A percentile compares a stretch with the other conserved stretches of the same genome.
Conservation (phyloP, 2,329 filamentous ascomycete species). For the Ceratocystiopsis minuta region DNA sequence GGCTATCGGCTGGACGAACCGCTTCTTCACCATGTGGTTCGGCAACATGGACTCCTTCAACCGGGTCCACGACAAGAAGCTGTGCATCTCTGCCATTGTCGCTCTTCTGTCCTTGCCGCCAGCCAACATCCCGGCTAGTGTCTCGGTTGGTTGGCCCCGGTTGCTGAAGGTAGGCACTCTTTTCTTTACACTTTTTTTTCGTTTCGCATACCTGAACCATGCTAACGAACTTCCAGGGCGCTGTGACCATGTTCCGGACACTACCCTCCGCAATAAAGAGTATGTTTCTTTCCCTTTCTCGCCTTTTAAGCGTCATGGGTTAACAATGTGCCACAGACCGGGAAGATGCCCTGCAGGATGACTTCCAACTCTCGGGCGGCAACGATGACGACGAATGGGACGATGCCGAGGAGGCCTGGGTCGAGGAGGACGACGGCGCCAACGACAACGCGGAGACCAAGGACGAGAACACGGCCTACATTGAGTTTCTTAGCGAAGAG, state of each 20-base stretch:
- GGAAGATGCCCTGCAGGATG: constrained; percentile 80
- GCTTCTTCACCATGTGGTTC: constrained; percentile 98
- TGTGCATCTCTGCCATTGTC: constrained; percentile 87
- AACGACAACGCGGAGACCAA: constrained; percentile 39
- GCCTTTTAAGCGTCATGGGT: background rate
- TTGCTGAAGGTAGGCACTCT: constrained; percentile 41
- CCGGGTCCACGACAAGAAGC: constrained; percentile 94
- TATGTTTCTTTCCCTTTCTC: constrained; percentile 22
- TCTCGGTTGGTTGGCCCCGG: constrained; percentile 88
- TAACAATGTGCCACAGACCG: constrained; percentile 39
- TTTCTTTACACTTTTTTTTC: constrained; percentile 4
- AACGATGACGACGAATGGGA: constrained; percentile 64
- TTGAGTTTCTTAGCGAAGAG: constrained; percentile 91
- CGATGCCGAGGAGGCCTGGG: constrained; percentile 70
- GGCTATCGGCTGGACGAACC: constrained; percentile 84
- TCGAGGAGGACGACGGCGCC: constrained; percentile 44
- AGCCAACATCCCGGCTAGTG: constrained; percentile 74
- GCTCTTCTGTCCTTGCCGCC: constrained; percentile 63
- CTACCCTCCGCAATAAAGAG: constrained; percentile 74
- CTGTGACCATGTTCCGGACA: constrained; percentile 81
- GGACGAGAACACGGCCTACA: constrained; percentile 83
- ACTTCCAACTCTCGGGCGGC: constrained; percentile 55
- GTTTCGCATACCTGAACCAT: constrained; percentile 1
- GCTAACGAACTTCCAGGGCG: constrained; percentile 31
- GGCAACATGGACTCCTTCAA: constrained; percentile 86